Evolutionary conservation across 1,139 yeast species (phyloP), one percentile per base, ranked within the genome.

Genomic region (Suhomyces choctaworum): DNA sequence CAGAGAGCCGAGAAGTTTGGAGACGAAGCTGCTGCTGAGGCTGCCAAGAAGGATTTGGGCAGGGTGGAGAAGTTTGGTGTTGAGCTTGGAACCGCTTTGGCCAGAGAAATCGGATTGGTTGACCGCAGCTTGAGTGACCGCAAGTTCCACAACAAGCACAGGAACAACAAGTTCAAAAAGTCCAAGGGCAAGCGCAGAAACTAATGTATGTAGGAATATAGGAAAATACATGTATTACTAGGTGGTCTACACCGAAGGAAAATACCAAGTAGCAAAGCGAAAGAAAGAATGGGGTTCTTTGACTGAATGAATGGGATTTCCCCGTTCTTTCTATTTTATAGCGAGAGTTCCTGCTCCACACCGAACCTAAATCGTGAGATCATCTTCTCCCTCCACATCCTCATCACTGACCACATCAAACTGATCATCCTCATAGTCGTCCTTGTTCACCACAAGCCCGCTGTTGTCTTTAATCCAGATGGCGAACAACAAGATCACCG

Each of bases 31-130:
- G 64, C 60, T 25, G 76, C 75, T 24, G 77, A 71, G 30, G 60
- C 34, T 51, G 83, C 58, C 69, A 81, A 56, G 66, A 78, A 60
- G 74, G 84, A 64, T 47, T 70, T 85, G 50, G 70, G 68, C 22
- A 76, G 97, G 52, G 79, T 88, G 45, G 83, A 82, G 55, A 87
- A 86, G 66, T 89, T 88, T 53, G 97, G 97, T 16, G 78, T 88
- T 37, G 84, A 82, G 44, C 60, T 72, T 20, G 82, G 82, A 38
- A 80, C 86, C 31, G 74, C 82, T 7, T 65, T 83, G 46, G 88
- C 89, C 22, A 67, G 65, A 46, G 89, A 82, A 54, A 67, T 83
- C 35, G 89, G 89, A 0, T 56, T 79, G 37, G 72, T 64, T 34
- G 71, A 67, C 50, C 53, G 48, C 13, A 52, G 59, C 20, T 63